Base-by-base conservation (phyloP, 805 yeast species). In the Vanderwaltozyma polyspora region DNA sequence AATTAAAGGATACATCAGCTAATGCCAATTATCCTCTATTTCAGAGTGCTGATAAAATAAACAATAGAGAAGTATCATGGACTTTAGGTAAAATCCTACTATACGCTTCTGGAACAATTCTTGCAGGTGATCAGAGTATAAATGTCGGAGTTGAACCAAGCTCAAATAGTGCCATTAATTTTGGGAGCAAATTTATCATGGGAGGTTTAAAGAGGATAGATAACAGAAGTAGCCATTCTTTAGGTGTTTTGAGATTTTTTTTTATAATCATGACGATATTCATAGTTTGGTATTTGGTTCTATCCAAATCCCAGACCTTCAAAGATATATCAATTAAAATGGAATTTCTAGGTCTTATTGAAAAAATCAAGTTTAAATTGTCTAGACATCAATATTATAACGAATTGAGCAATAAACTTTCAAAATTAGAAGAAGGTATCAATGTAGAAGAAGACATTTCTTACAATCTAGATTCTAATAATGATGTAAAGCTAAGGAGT, bases 11-110 rank as follows among this genome's bases (percentile, higher is more conserved):
- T 6, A 39, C 26, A 17, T 48, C 43, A 3, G 52, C 49, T 13
- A 45, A 44, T 6, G 50, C 50, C 32, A 40, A 57, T 36, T 62
- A 67, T 49, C 66, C 79, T 25, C 79, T 87, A 0, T 86, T 91
- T 58, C 85, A 80, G 57, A 79, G 93, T 40, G 86, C 91, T 0
- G 77, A 79, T 36, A 68, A 76, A 13, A 74, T 91, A 22, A 70
- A 83, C 39, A 95, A 93, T 2, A 73, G 76, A 4, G 98, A 91
- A 45, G 63, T 91, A 13, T 81, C 95, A 0, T 91, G 99, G 99
- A 89, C 97, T 0, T 55, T 91, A 24, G 99, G 98, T 5, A 79
- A 81, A 49, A 85, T 87, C 19, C 53, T 91, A 4, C 55, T 89
- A 10, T 83, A 76, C 54, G 95, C 95, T 0, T 76, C 94, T 0